Percentiles rank a stretch among this genome's conserved stretches.
These are phyloP conservation scores for Picea glauca DNA, from an alignment of 75 land plant species.

Conservation along the genomic window DNA sequence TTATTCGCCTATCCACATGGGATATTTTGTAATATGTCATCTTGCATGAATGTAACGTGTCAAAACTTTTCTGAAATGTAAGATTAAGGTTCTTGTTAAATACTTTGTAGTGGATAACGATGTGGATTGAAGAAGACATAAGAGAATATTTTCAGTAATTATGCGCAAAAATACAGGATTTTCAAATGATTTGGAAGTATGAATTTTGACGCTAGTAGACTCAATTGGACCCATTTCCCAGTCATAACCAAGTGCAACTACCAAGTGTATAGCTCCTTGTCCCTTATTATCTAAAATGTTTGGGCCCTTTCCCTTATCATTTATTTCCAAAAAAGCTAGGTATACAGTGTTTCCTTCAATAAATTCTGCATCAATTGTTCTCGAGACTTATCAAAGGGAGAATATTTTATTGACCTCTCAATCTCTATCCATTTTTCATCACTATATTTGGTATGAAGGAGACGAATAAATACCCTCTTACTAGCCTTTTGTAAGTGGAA, in stretches of 20 bases:
- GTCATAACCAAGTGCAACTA: conserved; percentile 86
- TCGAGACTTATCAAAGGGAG: conserved; percentile 8
- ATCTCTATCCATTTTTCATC: conserved; percentile 30
- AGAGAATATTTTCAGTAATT: conserved; percentile 78
- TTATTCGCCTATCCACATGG: conserved; percentile 89
- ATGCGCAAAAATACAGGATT: conserved; percentile 66
- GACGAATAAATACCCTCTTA: no score
- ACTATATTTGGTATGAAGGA: not conserved
- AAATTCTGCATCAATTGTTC: conserved; percentile 45
- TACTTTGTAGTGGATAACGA: conserved; percentile 86
- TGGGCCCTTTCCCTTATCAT: conserved; percentile 58
- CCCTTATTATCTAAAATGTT: conserved; percentile 4
- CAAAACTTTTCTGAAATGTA: conserved; percentile 82
- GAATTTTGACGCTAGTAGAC: no score
- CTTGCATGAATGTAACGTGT: conserved; percentile 70
- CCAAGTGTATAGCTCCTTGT: conserved; percentile 72
- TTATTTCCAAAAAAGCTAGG: conserved; percentile 50
- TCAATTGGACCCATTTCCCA: conserved; percentile 40
- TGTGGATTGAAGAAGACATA: conserved; percentile 82
- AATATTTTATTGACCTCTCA: conserved; percentile 4
- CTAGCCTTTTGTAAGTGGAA: no score
- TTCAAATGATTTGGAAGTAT: no score
- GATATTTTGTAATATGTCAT: conserved; percentile 98
- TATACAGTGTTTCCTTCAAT: conserved; percentile 41
- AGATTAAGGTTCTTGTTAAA: conserved; percentile 75